These are phyloP conservation scores for Tulasnella sp. DNA, from an alignment of 768 basidiomycete genomes.

Conservation along the genomic window DNA sequence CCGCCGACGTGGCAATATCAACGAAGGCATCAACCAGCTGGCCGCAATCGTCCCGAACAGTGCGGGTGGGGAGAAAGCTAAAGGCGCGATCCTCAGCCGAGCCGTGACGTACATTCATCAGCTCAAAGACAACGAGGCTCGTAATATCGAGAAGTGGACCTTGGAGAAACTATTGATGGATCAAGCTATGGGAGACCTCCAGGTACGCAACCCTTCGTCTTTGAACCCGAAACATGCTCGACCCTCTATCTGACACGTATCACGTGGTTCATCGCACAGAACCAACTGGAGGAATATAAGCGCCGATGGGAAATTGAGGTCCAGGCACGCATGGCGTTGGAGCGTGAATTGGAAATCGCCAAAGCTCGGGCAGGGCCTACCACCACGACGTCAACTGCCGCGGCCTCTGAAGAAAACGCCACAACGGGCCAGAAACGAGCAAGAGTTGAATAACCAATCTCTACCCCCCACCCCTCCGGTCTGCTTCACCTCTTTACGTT, in stretches of 20 bases:
- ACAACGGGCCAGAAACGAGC: conserved; percentile 18
- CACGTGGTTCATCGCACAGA: conserved; percentile 33
- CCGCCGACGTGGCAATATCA: conserved; percentile 89
- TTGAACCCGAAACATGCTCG: neutral
- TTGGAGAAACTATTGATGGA: conserved; percentile 89
- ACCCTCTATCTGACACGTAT: conserved; percentile 36
- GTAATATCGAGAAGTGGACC: conserved; percentile 91
- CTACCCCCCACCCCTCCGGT: neutral
- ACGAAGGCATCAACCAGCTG: conserved; percentile 91
- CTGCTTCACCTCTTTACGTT: neutral
- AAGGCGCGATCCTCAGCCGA: conserved; percentile 81
- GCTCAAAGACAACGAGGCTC: conserved; percentile 84
- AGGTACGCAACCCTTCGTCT: conserved; percentile 20
- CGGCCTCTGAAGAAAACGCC: neutral
- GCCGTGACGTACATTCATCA: conserved; percentile 91
- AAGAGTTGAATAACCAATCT: neutral
- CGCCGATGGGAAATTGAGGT: conserved; percentile 80
- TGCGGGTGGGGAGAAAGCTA: conserved; percentile 77
- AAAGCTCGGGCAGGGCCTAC: neutral
- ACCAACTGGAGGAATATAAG: conserved; percentile 76
- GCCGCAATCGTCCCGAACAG: conserved; percentile 84
- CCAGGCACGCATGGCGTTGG: conserved; percentile 14
- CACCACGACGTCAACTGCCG: neutral
- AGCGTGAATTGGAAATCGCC: conserved; percentile 25
- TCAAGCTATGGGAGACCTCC: conserved; percentile 48